Evolutionary conservation across 75 land plant genomes (phyloP).

Genomic region (Pinus taeda): DNA sequence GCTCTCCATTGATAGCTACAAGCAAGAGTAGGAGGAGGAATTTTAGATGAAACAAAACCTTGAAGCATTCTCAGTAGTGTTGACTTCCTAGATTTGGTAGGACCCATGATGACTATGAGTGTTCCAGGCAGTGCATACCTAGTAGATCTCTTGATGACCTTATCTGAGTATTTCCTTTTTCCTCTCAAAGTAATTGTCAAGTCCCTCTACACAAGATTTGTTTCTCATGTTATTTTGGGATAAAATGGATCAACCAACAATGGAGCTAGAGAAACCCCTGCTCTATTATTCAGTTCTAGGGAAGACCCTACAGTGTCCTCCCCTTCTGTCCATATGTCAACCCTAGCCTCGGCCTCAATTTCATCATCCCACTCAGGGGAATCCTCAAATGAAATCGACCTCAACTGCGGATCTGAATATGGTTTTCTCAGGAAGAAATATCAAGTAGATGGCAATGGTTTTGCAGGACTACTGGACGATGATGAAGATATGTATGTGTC

Average conservation of each 20-base stretch:
- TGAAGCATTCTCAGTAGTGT: conserved; percentile 66
- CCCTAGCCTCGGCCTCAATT: background rate
- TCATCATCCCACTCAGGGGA: conserved; percentile 70
- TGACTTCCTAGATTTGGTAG: conserved; percentile 72
- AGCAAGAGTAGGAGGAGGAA: background rate
- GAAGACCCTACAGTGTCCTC: too few relatives aligned
- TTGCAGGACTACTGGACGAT: conserved; percentile 60
- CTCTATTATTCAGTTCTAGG: too few relatives aligned
- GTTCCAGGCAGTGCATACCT: too few relatives aligned
- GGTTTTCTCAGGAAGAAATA: conserved; percentile 65
- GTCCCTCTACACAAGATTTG: conserved; percentile 73
- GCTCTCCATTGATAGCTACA: background rate
- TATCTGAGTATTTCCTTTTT: conserved; percentile 60
- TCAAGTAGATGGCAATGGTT: conserved; percentile 42
- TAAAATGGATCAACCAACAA: too few relatives aligned
- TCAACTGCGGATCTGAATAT: conserved; percentile 39
- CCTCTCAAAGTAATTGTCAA: conserved; percentile 63
- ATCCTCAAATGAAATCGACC: conserved; percentile 66
- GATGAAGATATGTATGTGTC: conserved; percentile 68
- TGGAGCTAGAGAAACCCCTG: too few relatives aligned
- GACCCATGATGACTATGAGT: conserved; percentile 29
- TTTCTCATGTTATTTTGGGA: too few relatives aligned
- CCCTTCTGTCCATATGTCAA: too few relatives aligned
- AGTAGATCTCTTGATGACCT: conserved; percentile 30
- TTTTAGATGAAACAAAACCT: conserved; percentile 31